Percentiles rank a stretch among this genome's conserved stretches.
Evolutionary conservation across 495 filamentous ascomycete genomes (phyloP).

Genomic region (Penicillium bovifimosum): DNA sequence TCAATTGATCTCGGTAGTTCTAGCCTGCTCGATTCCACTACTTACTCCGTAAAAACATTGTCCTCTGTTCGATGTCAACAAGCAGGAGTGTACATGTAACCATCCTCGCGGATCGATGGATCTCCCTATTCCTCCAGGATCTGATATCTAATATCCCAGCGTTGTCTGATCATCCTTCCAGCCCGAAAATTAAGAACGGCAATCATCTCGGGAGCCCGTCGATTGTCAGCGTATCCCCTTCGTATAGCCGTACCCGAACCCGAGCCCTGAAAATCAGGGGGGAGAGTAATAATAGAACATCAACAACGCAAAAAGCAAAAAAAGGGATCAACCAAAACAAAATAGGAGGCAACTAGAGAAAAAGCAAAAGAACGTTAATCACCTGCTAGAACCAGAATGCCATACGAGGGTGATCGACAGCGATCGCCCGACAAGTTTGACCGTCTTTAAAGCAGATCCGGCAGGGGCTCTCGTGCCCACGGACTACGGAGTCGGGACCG

Average conservation of each 20-base stretch:
- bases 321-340: background rate
- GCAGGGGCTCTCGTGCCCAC: background rate
- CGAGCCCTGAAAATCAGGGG: constrained; percentile 1
- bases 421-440: constrained; percentile 1
- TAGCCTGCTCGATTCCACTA: background rate
- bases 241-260: background rate
- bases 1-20: background rate
- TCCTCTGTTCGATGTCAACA: no score
- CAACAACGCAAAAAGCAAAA: background rate
- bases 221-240: background rate
- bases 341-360: no score
- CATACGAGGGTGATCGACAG: constrained; percentile 5
- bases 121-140: background rate
- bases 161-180: background rate
- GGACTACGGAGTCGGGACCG: background rate
- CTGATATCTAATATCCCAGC: background rate
- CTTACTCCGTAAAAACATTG: background rate
- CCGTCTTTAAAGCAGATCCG: background rate
- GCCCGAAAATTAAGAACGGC: background rate
- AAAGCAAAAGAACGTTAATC: background rate
- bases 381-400: constrained; percentile 3
- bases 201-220: background rate
- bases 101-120: no score
- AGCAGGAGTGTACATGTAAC: no score
- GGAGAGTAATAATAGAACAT: background rate